phyloP scores from a whole-genome alignment of 768 basidiomycete species.

The Tricholoma saponaceum region DNA sequence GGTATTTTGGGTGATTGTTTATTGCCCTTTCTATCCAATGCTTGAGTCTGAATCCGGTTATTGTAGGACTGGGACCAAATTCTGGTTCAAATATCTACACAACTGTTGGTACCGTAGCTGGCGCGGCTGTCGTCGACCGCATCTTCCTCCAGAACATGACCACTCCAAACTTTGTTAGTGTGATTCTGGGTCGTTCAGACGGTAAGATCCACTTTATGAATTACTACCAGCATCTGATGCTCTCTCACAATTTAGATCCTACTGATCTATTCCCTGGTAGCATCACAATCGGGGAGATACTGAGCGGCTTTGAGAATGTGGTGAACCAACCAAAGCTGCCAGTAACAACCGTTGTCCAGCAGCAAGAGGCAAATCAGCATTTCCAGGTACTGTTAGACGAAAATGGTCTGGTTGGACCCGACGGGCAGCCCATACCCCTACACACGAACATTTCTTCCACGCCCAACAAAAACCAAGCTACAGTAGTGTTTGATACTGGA shows the following conservation, averaged over 20 bases:
- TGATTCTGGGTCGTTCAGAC: slow-evolving; percentile 58
- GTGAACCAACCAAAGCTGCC: slow-evolving; percentile 45
- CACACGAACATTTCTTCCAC: slow-evolving; percentile 41
- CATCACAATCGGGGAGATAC: slow-evolving; percentile 57
- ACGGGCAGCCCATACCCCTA: slow-evolving; percentile 46
- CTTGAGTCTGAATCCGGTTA: slow-evolving; percentile 17
- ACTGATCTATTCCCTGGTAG: slow-evolving; percentile 50
- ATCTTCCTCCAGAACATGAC: slow-evolving; percentile 58
- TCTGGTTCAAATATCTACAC: slow-evolving; percentile 45
- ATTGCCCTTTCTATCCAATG: not conserved
- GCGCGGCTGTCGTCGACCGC: slow-evolving; percentile 56
- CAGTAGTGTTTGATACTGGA: slow-evolving; percentile 66
- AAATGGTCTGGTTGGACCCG: slow-evolving; percentile 59
- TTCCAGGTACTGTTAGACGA: slow-evolving; percentile 63
- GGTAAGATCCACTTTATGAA: slow-evolving; percentile 15
- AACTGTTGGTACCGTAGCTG: slow-evolving; percentile 29
- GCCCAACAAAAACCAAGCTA: slow-evolving; percentile 41
- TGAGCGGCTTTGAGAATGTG: slow-evolving; percentile 46
- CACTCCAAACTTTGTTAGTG: slow-evolving; percentile 57
- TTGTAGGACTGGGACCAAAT: slow-evolving; percentile 61
- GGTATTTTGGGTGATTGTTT: slow-evolving; percentile 22
- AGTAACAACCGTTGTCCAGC: slow-evolving; percentile 36
- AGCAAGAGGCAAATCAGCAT: slow-evolving; percentile 45
- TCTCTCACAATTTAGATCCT: slow-evolving; percentile 32
- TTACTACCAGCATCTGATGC: not conserved